phyloP scores from a whole-genome alignment of 495 filamentous ascomycete genomes.

The Evernia prunastri region DNA sequence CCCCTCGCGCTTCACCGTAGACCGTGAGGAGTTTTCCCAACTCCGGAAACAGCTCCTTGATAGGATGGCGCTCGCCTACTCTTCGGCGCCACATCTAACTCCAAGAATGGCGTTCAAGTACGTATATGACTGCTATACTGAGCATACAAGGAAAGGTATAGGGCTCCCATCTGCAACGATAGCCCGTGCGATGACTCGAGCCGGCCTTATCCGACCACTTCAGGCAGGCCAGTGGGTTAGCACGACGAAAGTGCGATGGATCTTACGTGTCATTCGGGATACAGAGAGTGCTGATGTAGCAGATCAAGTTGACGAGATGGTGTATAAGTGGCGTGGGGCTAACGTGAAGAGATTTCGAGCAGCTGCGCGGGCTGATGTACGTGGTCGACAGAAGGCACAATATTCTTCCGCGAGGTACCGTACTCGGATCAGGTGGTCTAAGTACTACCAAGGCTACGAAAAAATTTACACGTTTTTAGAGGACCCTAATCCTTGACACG shows the following conservation, averaged over 20 bases:
- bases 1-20: not conserved
- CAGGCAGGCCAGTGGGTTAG: slow-evolving; percentile 21
- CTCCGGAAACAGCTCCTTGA: slow-evolving; percentile 16
- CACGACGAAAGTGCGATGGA: slow-evolving; percentile 22
- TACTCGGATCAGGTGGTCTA: not conserved
- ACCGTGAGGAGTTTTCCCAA: not conserved
- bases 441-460: not conserved
- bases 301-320: slow-evolving; percentile 23
- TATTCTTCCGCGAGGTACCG: not conserved
- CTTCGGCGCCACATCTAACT: slow-evolving; percentile 14
- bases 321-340: slow-evolving; percentile 22
- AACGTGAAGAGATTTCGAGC: not conserved
- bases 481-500: not conserved
- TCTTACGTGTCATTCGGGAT: slow-evolving; percentile 23
- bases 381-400: not conserved
- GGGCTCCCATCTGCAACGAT: slow-evolving; percentile 21
- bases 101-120: slow-evolving; percentile 24
- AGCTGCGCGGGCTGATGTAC: not conserved
- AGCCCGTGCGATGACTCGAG: slow-evolving; percentile 25
- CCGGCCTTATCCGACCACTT: slow-evolving; percentile 28
- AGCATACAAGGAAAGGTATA: slow-evolving; percentile 23
- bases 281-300: slow-evolving; percentile 30
- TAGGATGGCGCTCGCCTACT: slow-evolving; percentile 29
- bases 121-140: slow-evolving; percentile 27
- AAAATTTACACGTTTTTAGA: not conserved